phyloP scores from a whole-genome alignment of 257 asterid genomes.

The Nicotiana noctiflora region DNA sequence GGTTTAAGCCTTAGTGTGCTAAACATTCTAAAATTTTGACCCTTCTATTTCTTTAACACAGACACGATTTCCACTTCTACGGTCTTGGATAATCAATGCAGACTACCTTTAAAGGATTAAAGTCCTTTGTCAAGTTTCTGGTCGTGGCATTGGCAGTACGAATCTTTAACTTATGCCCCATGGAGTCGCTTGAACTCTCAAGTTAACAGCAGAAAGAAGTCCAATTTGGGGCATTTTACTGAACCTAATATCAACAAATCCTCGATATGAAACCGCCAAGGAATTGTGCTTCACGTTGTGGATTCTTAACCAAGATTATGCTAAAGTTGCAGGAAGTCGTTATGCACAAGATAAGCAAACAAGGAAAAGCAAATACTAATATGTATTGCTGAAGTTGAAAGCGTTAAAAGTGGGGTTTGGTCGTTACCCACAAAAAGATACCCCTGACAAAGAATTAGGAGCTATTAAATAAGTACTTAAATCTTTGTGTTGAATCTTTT shows the following conservation, averaged over 20 bases:
- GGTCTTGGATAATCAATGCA: constrained; percentile 92
- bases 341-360: neutral
- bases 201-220: constrained; percentile 68
- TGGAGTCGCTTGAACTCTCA: constrained; percentile 47
- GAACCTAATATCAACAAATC: neutral
- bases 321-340: neutral
- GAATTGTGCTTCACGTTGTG: neutral
- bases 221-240: constrained; percentile 61
- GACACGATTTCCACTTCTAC: no score
- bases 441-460: neutral
- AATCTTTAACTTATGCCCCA: constrained; percentile 48
- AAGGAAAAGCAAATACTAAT: neutral
- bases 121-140: constrained; percentile 25
- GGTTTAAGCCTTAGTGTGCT: no score
- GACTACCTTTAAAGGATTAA: constrained; percentile 62
- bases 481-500: neutral
- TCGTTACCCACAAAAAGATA: constrained; percentile 4
- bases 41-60: no score
- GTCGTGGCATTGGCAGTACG: constrained; percentile 19
- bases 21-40: no score
- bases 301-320: neutral
- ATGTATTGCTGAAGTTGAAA: neutral
- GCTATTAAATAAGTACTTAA: neutral
- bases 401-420: constrained; percentile 2
- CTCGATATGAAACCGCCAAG: neutral